A percentile compares a stretch with the other conserved stretches of the same genome.
phyloP scores from a whole-genome alignment of 1,284 basidiomycete species.

The Microbotryum intermedium region DNA sequence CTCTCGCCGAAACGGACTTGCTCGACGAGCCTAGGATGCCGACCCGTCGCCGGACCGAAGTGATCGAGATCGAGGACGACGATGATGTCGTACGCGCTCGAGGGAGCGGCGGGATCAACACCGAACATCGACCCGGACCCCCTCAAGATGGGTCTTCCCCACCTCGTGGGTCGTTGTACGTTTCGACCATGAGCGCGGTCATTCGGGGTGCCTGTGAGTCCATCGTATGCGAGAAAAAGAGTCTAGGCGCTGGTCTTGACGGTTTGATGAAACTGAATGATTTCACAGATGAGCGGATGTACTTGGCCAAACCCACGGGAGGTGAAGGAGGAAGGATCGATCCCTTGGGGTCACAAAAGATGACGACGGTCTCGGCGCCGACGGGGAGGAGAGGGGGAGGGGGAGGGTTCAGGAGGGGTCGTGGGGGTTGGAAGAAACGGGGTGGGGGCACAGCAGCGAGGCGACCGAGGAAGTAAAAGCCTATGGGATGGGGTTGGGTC shows the following conservation, averaged over 20 bases:
- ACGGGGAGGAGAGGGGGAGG: neutral
- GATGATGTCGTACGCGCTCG: constrained; percentile 4
- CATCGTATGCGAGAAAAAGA: neutral
- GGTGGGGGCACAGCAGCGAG: neutral
- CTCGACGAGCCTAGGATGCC: neutral
- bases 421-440: constrained; percentile 2
- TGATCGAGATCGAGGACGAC: constrained; percentile 8
- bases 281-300: constrained; percentile 2
- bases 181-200: constrained; percentile 10
- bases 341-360: neutral
- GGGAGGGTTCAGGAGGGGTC: neutral
- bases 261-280: neutral
- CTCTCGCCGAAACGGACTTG: constrained; percentile 1
- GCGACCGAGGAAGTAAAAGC: no score
- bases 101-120: constrained; percentile 6
- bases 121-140: constrained; percentile 2
- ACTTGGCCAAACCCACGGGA: neutral
- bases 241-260: neutral
- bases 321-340: neutral
- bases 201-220: constrained; percentile 12
- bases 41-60: no score
- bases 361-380: neutral
- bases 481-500: no score
- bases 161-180: constrained; percentile 9
- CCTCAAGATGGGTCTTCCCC: constrained; percentile 14